These are phyloP conservation scores for Leccinum sublutescens DNA, from an alignment of 768 basidiomycete species.

Conservation along the genomic window DNA sequence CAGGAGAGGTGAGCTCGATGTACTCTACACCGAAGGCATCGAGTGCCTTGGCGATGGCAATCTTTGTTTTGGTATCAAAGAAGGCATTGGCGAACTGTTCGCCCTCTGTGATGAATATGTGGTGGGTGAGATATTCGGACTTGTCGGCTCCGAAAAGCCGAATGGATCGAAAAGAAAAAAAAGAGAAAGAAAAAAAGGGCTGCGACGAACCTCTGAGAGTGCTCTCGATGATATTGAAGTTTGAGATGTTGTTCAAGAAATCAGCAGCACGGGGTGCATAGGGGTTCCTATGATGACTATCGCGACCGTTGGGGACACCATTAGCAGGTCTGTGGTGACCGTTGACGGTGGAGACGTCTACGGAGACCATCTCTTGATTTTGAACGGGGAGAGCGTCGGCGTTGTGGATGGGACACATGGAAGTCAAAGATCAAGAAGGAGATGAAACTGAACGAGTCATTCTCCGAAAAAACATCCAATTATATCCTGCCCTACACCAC, in stretches of 20 bases:
- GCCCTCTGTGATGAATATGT: conserved; percentile 60
- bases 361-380: conserved; percentile 66
- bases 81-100: conserved; percentile 99
- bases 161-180: background rate
- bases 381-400: conserved; percentile 44
- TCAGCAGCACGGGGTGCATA: conserved; percentile 91
- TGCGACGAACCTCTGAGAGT: conserved; percentile 78
- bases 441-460: conserved; percentile 14
- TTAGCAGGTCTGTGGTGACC: conserved; percentile 33
- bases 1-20: conserved; percentile 98
- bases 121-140: conserved; percentile 15
- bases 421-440: background rate
- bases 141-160: conserved; percentile 6
- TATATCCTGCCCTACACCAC: conserved; percentile 42
- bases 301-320: conserved; percentile 37
- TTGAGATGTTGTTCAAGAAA: conserved; percentile 88
- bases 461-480: background rate
- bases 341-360: conserved; percentile 44
- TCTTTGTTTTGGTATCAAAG: conserved; percentile 99
- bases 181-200: background rate
- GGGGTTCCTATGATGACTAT: conserved; percentile 58
- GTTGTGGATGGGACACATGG: conserved; percentile 55
- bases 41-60: conserved; percentile 96
- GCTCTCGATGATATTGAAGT: conserved; percentile 96
- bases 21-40: conserved; percentile 99